Base-by-base conservation (phyloP, 2,329 filamentous ascomycete genomes). In the Alternaria angustiovoidea region DNA sequence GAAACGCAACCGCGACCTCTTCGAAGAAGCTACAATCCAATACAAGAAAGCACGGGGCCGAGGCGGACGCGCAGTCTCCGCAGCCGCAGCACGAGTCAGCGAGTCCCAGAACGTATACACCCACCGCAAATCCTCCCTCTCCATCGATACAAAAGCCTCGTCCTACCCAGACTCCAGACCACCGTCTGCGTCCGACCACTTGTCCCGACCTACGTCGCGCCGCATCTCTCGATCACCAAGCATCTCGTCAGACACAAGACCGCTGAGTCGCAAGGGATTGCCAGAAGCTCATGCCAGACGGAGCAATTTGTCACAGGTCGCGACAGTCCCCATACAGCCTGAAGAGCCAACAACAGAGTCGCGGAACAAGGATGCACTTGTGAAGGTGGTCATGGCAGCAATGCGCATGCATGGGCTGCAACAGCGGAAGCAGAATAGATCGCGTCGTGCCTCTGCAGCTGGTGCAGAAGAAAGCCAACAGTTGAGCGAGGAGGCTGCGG, bases 341-440 rank as follows among this genome's bases (percentile, higher is more conserved):
- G 74, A 75, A 49, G 76, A 78, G 26, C 72, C 74, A 2, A 75
- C 72, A 0, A 74, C 70, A 2, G 78, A 81, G 52, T 72, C 72
- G 3, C 66, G 75, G n/a, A 86, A 86, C 68, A 85, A 84, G 60
- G 81, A 83, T n/a, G 70, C 79, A 2, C 72, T 86, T 4, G 81
- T 81, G 0, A 77, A 81, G n/a, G 75, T 84, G 5, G 80, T 85
- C 24, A 83, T 85, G 81, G 81, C 83, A 6, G 83, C 82, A 4
- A 84, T 86, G 82, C 81, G 84, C 1, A 77, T 85, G 61, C 79
- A 84, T 61, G 84, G 84, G 1, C 61, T 84, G 8, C 79, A 82
- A 36, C 82, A 82, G 59, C 73, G 75, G 42, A 82, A 79, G 68
- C 72, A 79, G 67, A 71, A 52, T 42, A 73, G 70, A 41, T 71